Evolutionary conservation across 2,329 filamentous ascomycete species (phyloP).

Genomic region (Hypoxylon sp.): DNA sequence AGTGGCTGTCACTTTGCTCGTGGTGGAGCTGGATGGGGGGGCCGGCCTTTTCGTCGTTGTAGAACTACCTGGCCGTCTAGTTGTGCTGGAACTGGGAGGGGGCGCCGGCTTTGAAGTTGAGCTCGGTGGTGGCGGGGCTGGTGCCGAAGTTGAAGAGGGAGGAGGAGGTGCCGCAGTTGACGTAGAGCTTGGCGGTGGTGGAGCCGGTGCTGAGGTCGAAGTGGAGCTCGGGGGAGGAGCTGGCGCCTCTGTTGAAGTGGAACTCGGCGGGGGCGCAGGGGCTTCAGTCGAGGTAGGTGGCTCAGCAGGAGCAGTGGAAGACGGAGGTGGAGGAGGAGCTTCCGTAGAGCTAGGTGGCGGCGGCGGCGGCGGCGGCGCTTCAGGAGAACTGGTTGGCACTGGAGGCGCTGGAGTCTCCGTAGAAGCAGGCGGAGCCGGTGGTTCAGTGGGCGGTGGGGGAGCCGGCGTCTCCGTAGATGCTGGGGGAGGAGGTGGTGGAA

Average conservation of each 20-base stretch:
- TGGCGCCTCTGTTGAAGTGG: no score
- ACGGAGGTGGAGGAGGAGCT: slow-evolving; percentile 2
- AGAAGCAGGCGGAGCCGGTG: slow-evolving; percentile 1
- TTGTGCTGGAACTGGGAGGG: background rate
- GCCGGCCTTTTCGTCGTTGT: background rate
- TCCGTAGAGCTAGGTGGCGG: slow-evolving; percentile 1
- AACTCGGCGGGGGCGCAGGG: no score
- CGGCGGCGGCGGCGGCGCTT: slow-evolving; percentile 2
- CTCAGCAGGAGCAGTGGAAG: background rate
- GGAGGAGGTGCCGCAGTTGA: slow-evolving; percentile 2
- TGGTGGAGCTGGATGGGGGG: background rate
- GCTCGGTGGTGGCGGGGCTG: no score
- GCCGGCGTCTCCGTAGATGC: slow-evolving; percentile 8
- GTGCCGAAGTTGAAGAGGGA: background rate
- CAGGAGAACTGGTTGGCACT: slow-evolving; percentile 12
- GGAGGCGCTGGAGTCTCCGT: slow-evolving; percentile 18
- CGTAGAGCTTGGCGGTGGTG: background rate
- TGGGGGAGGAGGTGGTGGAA: slow-evolving; percentile 13
- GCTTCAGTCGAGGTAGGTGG: no score
- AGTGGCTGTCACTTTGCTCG: background rate
- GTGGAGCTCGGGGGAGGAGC: no score
- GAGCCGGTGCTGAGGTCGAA: no score
- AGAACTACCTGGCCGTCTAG: background rate
- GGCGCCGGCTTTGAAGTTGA: background rate
- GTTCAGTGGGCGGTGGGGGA: slow-evolving; percentile 1